These are phyloP conservation scores for Metschnikowia gruessii DNA, from an alignment of 805 yeast genomes.

Conservation along the genomic window DNA sequence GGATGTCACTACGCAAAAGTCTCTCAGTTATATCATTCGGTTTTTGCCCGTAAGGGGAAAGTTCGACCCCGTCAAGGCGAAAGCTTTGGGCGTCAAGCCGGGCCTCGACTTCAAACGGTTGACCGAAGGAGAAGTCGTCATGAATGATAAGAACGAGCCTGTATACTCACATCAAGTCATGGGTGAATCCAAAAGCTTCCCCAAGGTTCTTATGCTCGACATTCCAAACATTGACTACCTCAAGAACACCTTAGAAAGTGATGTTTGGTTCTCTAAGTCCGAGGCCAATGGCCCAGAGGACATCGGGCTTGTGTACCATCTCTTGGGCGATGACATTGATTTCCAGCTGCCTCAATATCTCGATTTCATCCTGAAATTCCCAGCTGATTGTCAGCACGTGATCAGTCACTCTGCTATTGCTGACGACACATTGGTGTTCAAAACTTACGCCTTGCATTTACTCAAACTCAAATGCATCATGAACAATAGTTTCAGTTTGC, in stretches of 20 bases:
- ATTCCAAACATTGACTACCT: constrained; percentile 56
- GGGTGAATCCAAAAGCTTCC: constrained; percentile 55
- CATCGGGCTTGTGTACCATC: constrained; percentile 65
- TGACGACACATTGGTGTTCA: constrained; percentile 59
- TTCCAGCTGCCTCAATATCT: constrained; percentile 41
- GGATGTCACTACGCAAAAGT: constrained; percentile 35
- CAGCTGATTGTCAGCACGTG: constrained; percentile 51
- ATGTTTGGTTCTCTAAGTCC: constrained; percentile 31
- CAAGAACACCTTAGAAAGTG: constrained; percentile 25
- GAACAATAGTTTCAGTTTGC: constrained; percentile 43
- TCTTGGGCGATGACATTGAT: constrained; percentile 63
- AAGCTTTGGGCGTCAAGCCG: constrained; percentile 62
- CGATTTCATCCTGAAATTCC: constrained; percentile 54
- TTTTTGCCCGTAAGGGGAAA: constrained; percentile 72
- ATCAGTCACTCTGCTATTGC: constrained; percentile 70
- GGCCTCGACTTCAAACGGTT: constrained; percentile 59
- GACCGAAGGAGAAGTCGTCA: constrained; percentile 57
- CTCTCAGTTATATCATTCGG: constrained; percentile 68
- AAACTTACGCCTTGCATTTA: constrained; percentile 50
- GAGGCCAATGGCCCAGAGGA: constrained; percentile 34
- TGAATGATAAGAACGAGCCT: constrained; percentile 54
- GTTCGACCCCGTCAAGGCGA: constrained; percentile 66
- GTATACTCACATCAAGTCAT: constrained; percentile 71
- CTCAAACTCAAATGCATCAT: constrained; percentile 58
- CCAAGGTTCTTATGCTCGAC: constrained; percentile 67